These are phyloP conservation scores for Exutisphaerella laricina DNA, from an alignment of 2,329 filamentous ascomycete species.

Conservation along the genomic window DNA sequence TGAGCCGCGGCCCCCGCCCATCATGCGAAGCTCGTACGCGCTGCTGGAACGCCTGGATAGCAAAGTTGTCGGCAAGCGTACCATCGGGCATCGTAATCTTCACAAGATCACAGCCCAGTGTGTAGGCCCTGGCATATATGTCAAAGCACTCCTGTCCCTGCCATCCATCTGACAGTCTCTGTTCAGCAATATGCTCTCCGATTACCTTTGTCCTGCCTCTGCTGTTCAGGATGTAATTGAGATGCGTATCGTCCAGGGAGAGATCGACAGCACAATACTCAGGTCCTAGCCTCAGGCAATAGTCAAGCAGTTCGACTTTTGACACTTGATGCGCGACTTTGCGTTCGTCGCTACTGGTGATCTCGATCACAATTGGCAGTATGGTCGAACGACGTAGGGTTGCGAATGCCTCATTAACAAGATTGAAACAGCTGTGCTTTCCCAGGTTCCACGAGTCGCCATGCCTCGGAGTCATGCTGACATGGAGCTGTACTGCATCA, in stretches of 20 bases:
- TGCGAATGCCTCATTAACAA: constrained; percentile 53
- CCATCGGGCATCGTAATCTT: constrained; percentile 55
- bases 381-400: constrained; percentile 59
- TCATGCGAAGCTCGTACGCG: constrained; percentile 34
- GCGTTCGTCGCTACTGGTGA: constrained; percentile 22
- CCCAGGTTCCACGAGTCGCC: constrained; percentile 18
- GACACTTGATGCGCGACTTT: constrained; percentile 18
- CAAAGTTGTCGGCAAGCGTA: constrained; percentile 58
- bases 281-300: constrained; percentile 57
- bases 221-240: constrained; percentile 47
- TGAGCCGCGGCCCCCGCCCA: constrained; percentile 22
- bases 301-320: constrained; percentile 44
- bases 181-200: constrained; percentile 43
- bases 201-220: constrained; percentile 58
- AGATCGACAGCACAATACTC: constrained; percentile 59
- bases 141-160: constrained; percentile 50
- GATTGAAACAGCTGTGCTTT: constrained; percentile 23
- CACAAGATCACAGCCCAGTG: constrained; percentile 56
- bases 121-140: constrained; percentile 54
- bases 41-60: constrained; percentile 52
- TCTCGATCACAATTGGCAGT: constrained; percentile 42
- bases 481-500: constrained; percentile 60
- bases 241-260: constrained; percentile 47
- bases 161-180: constrained; percentile 49
- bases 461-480: constrained; percentile 13